A percentile compares a stretch with the other conserved stretches of the same genome.
Evolutionary conservation across 2,329 filamentous ascomycete species (phyloP).

Genomic region (Ceratocystis variospora): DNA sequence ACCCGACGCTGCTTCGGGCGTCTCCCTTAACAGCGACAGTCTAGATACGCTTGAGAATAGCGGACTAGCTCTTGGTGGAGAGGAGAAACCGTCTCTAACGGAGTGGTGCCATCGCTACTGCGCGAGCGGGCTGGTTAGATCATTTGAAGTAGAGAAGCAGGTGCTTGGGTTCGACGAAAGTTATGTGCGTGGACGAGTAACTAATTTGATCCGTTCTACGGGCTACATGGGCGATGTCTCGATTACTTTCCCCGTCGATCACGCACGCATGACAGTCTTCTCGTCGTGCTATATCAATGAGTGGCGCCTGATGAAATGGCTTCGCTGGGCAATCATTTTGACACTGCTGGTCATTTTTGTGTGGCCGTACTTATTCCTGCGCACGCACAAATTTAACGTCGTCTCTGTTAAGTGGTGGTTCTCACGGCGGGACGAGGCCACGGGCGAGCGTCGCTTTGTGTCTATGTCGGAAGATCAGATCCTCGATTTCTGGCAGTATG

Average conservation of each 20-base stretch:
- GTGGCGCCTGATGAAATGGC: slow-evolving; percentile 51
- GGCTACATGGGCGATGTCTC: slow-evolving; percentile 51
- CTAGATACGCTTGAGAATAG: slow-evolving; percentile 24
- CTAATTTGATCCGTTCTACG: slow-evolving; percentile 45
- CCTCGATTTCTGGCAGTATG: slow-evolving; percentile 48
- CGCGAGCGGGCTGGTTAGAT: slow-evolving; percentile 44
- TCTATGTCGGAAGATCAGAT: slow-evolving; percentile 44
- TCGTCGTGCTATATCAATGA: slow-evolving; percentile 47
- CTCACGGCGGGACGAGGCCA: slow-evolving; percentile 27
- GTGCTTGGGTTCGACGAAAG: slow-evolving; percentile 49
- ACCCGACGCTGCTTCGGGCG: background rate
- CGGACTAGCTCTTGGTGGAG: slow-evolving; percentile 28
- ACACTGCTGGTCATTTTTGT: slow-evolving; percentile 54
- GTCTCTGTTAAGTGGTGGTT: slow-evolving; percentile 48
- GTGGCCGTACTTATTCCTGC: slow-evolving; percentile 57
- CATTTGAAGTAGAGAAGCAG: slow-evolving; percentile 37
- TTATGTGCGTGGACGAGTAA: slow-evolving; percentile 37
- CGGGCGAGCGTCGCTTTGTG: slow-evolving; percentile 35
- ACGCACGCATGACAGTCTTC: slow-evolving; percentile 47
- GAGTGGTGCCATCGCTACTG: slow-evolving; percentile 60
- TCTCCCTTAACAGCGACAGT: background rate
- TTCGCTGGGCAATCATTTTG: slow-evolving; percentile 50
- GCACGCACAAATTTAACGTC: slow-evolving; percentile 54
- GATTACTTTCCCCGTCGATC: slow-evolving; percentile 46
- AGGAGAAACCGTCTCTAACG: slow-evolving; percentile 17